Evolutionary conservation across 2,329 filamentous ascomycete genomes (phyloP).

Genomic region (Aspergillus versicolor): DNA sequence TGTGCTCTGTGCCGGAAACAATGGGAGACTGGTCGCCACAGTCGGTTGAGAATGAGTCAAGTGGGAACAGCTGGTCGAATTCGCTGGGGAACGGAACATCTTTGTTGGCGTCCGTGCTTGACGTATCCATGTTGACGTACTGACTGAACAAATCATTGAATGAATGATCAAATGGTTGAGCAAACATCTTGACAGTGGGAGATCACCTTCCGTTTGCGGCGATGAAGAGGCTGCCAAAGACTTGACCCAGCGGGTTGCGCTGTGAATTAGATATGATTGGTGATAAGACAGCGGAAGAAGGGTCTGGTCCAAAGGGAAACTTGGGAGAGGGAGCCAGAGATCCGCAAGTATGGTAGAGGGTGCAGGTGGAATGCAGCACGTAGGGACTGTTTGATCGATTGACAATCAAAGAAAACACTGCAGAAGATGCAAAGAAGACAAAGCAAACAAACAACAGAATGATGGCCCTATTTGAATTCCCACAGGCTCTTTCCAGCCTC

Average conservation of each 20-base stretch:
- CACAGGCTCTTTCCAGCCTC: conserved; percentile 33
- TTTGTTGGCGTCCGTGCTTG: conserved; percentile 49
- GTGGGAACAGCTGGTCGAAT: conserved; percentile 53
- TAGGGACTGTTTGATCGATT: conserved; percentile 34
- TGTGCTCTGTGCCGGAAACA: conserved; percentile 46
- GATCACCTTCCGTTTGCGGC: conserved; percentile 50
- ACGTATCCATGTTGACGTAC: conserved; percentile 59
- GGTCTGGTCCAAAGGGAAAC: conserved; percentile 22
- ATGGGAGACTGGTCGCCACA: conserved; percentile 52
- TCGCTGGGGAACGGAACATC: conserved; percentile 51
- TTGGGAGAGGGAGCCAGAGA: conserved; percentile 22
- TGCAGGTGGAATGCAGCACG: conserved; percentile 24
- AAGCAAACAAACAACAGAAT: conserved; percentile 46
- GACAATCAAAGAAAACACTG: conserved; percentile 41
- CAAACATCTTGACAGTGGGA: conserved; percentile 48
- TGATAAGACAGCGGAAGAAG: conserved; percentile 15
- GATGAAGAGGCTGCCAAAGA: conserved; percentile 25
- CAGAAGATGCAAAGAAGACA: conserved; percentile 43
- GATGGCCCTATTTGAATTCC: conserved; percentile 39
- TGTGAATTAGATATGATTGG: conserved; percentile 32
- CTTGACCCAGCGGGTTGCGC: conserved; percentile 15
- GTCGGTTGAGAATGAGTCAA: conserved; percentile 52
- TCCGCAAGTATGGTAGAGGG: conserved; percentile 13
- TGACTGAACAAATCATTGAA: conserved; percentile 64
- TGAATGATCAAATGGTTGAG: conserved; percentile 50